Percentiles rank a stretch among this genome's conserved stretches.
phyloP scores from a whole-genome alignment of 306 rosid species.

The Cucumis cinereus region DNA sequence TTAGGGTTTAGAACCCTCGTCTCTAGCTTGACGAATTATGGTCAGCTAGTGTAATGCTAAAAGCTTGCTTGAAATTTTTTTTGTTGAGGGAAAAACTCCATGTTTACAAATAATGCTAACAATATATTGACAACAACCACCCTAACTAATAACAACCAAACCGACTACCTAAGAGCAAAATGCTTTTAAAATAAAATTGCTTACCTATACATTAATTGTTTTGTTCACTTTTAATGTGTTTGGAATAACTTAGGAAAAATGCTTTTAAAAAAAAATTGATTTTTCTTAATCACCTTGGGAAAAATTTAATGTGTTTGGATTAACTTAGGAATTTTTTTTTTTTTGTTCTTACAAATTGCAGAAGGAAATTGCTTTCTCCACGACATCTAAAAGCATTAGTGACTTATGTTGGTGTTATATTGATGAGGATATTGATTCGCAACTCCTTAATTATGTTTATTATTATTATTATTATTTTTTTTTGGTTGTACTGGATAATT shows the following conservation, averaged over 20 bases:
- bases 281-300: too few species aligned
- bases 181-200: too few species aligned
- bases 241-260: too few species aligned
- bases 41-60: background rate
- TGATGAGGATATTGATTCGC: constrained; percentile 75
- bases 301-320: background rate
- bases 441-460: background rate
- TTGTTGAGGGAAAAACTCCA: too few species aligned
- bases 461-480: background rate
- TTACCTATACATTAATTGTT: background rate
- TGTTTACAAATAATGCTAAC: too few species aligned
- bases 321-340: too few species aligned
- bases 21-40: background rate
- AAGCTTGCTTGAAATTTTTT: too few species aligned
- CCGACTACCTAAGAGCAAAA: too few species aligned
- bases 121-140: too few species aligned
- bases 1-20: background rate
- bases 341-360: constrained; percentile 27
- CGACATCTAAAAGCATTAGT: constrained; percentile 58
- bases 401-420: constrained; percentile 79
- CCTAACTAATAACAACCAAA: too few species aligned
- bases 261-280: too few species aligned
- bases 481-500: background rate
- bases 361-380: constrained; percentile 93
- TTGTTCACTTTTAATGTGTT: background rate